These are phyloP conservation scores for Dichotomocladium elegans DNA, from an alignment of 371 early-diverging fungal species.

Conservation along the genomic window DNA sequence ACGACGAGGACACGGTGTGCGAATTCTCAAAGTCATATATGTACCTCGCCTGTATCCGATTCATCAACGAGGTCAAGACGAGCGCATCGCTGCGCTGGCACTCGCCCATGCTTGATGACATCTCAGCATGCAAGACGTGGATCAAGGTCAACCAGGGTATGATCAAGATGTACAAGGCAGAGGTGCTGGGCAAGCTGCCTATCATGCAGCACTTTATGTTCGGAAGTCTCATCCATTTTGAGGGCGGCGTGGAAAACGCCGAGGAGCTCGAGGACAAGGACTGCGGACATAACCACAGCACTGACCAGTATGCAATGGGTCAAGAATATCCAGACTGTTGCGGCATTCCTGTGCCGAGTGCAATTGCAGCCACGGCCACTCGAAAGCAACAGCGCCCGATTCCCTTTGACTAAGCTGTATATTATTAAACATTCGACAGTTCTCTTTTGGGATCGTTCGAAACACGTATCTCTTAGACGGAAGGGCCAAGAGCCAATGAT, in stretches of 20 bases:
- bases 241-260: conserved; percentile 40
- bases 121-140: conserved; percentile 91
- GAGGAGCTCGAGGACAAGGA: conserved; percentile 43
- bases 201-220: conserved; percentile 99
- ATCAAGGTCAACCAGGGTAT: conserved; percentile 92
- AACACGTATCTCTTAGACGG: too few relatives aligned
- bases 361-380: conserved; percentile 80
- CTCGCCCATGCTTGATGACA: conserved; percentile 97
- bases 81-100: conserved; percentile 73
- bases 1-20: conserved; percentile 76
- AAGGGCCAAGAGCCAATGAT: too few relatives aligned
- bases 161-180: conserved; percentile 97
- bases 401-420: conserved; percentile 49
- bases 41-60: conserved; percentile 91
- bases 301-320: conserved; percentile 82
- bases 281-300: conserved; percentile 44
- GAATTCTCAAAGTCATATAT: conserved; percentile 84
- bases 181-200: conserved; percentile 94
- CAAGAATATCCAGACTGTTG: conserved; percentile 95
- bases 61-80: conserved; percentile 74
- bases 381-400: conserved; percentile 30
- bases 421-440: too few relatives aligned
- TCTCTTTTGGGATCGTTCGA: too few relatives aligned
- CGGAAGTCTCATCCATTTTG: conserved; percentile 68
- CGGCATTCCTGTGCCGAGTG: conserved; percentile 91